Evolutionary conservation across 2,329 filamentous ascomycete genomes (phyloP).

Genomic region (Colletotrichum sp.): DNA sequence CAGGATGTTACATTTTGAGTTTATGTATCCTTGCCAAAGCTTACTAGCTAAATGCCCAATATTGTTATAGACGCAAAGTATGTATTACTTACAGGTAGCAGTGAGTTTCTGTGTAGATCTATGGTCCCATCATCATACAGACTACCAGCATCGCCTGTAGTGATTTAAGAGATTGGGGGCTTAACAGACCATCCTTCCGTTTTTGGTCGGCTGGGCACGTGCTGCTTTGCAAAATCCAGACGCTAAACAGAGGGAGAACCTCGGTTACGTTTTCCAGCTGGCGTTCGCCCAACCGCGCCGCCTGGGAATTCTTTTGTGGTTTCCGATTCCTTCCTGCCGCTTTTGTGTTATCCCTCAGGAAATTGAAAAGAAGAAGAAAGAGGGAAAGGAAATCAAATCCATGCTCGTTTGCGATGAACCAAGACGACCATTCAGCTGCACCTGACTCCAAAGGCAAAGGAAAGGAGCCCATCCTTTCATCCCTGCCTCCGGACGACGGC

Average conservation of each 20-base stretch:
- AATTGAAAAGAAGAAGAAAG: neutral
- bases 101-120: neutral
- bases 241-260: neutral
- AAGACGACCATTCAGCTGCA: neutral
- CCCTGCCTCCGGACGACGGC: neutral
- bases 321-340: neutral
- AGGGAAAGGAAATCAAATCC: neutral
- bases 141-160: neutral
- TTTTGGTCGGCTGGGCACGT: neutral
- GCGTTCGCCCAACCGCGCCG: neutral
- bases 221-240: neutral
- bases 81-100: neutral
- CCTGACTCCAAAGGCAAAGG: neutral
- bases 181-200: neutral
- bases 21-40: too few species aligned
- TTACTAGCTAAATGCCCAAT: neutral
- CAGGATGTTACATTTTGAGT: accelerated
- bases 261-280: neutral
- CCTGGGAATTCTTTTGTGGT: neutral
- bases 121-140: neutral
- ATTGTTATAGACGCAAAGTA: neutral
- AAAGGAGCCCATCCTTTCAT: neutral
- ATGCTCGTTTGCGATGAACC: neutral
- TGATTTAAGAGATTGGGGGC: neutral
- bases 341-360: neutral